Conservation (phyloP, 2,329 filamentous ascomycete genomes). For the Phialemoniopsis sp. region DNA sequence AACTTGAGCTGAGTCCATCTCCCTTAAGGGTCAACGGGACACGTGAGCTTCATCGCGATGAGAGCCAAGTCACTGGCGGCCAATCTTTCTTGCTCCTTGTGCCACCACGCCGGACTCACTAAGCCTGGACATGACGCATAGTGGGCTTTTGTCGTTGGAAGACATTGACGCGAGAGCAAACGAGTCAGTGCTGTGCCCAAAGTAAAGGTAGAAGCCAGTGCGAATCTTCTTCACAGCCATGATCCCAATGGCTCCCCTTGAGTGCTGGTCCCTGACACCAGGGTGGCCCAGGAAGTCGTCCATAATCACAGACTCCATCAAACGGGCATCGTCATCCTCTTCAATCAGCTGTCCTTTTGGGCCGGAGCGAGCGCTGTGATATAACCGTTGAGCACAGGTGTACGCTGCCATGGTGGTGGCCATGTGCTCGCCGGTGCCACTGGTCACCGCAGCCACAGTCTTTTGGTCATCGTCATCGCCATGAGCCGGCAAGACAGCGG, state of each 20-base stretch:
- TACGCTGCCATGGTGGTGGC: slow-evolving; percentile 89
- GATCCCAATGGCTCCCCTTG: slow-evolving; percentile 84
- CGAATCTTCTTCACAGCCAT: slow-evolving; percentile 83
- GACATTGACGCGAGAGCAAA: slow-evolving; percentile 88
- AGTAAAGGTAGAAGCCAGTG: slow-evolving; percentile 78
- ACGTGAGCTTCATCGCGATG: too few relatives aligned
- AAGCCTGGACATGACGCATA: slow-evolving; percentile 84
- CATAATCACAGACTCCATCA: slow-evolving; percentile 71
- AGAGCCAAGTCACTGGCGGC: slow-evolving; percentile 15
- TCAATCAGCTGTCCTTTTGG: slow-evolving; percentile 57
- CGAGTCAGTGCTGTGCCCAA: slow-evolving; percentile 92
- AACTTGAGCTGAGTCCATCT: too few relatives aligned
- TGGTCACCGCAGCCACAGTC: slow-evolving; percentile 80
- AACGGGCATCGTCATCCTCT: slow-evolving; percentile 72
- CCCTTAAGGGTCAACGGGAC: too few relatives aligned
- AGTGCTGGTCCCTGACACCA: slow-evolving; percentile 74
- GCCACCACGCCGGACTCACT: slow-evolving; percentile 46
- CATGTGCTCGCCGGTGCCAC: slow-evolving; percentile 97
- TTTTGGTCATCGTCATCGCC: slow-evolving; percentile 63
- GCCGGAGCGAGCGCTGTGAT: slow-evolving; percentile 60
- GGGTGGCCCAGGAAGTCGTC: slow-evolving; percentile 94
- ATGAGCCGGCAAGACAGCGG: slow-evolving; percentile 78
- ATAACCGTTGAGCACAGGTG: slow-evolving; percentile 81
- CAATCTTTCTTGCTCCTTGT: slow-evolving; percentile 49
- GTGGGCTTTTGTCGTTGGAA: slow-evolving; percentile 67